These are phyloP conservation scores for Podaxis pistillaris DNA, from an alignment of 768 basidiomycete species.

Conservation along the genomic window DNA sequence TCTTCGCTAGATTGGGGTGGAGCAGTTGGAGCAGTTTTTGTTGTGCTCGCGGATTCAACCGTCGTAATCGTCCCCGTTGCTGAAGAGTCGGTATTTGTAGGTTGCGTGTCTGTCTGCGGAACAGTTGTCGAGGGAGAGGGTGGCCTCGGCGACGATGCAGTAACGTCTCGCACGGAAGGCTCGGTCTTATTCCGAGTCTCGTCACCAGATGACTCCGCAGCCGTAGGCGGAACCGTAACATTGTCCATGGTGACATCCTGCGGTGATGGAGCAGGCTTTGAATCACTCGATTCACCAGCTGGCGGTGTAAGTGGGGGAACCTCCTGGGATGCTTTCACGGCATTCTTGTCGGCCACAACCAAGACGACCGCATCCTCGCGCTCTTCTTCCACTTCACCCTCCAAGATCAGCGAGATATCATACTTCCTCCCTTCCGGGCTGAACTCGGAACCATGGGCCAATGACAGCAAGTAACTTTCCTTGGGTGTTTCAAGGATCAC, in stretches of 20 bases:
- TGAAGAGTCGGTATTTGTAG: slow-evolving; percentile 9
- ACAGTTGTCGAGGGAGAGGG: neutral
- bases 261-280: neutral
- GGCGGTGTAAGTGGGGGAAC: slow-evolving; percentile 5
- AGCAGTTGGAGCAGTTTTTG: neutral
- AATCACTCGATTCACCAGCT: slow-evolving; percentile 2
- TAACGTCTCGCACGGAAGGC: neutral
- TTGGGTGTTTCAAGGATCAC: slow-evolving; percentile 40
- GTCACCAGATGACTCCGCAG: neutral
- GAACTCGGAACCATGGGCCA: slow-evolving; percentile 11
- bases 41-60: neutral
- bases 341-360: slow-evolving; percentile 14
- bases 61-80: neutral
- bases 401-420: slow-evolving; percentile 38
- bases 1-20: slow-evolving; percentile 9
- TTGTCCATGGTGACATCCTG: neutral
- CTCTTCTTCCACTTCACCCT: slow-evolving; percentile 29
- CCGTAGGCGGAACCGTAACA: neutral
- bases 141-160: neutral
- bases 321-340: slow-evolving; percentile 8
- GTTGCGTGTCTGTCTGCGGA: neutral
- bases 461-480: slow-evolving; percentile 35
- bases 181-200: neutral
- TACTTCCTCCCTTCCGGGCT: slow-evolving; percentile 23
- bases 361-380: slow-evolving; percentile 20